Evolutionary conservation across 2,329 filamentous ascomycete genomes (phyloP).

Genomic region (Fusarium devonianum): DNA sequence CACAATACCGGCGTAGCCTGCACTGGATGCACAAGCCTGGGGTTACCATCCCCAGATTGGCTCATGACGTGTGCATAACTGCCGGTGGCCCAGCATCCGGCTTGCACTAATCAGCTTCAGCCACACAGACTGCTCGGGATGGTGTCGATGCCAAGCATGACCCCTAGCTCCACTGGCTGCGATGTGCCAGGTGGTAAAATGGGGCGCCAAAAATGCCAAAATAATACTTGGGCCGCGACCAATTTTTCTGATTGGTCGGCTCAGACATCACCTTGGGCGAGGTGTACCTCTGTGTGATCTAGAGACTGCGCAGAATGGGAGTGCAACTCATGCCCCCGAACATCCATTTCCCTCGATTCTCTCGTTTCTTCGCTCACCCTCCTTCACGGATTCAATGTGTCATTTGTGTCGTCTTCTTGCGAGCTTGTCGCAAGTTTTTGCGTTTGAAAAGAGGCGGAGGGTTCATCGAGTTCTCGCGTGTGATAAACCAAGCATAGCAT

Average conservation of each 20-base stretch:
- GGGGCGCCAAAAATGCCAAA: conserved; percentile 46
- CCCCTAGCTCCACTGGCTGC: conserved; percentile 26
- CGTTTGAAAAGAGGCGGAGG: conserved; percentile 20
- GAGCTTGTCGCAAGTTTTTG: conserved; percentile 34
- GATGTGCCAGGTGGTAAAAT: conserved; percentile 44
- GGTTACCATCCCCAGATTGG: conserved; percentile 14
- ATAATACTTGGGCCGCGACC: conserved; percentile 46
- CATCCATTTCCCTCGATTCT: conserved; percentile 41
- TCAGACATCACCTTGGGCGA: conserved; percentile 46
- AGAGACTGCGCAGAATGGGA: conserved; percentile 40
- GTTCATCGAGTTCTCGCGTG: conserved; percentile 29
- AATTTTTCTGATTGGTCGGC: conserved; percentile 51
- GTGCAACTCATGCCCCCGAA: conserved; percentile 42
- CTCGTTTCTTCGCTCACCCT: conserved; percentile 40
- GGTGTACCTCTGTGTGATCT: conserved; percentile 48
- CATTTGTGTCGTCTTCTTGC: conserved; percentile 39
- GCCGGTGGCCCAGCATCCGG: neutral
- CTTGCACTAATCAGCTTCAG: conserved; percentile 37
- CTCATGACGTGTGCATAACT: conserved; percentile 20
- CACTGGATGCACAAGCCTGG: conserved; percentile 4
- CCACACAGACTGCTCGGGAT: conserved; percentile 34
- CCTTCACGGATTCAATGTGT: conserved; percentile 44
- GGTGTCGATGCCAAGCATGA: conserved; percentile 33
- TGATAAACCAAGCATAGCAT: conserved; percentile 17
- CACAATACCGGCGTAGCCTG: conserved; percentile 26